A percentile compares a stretch with the other conserved stretches of the same genome.
These are phyloP conservation scores for Pisolithus sp. DNA, from an alignment of 768 basidiomycete genomes.

Conservation along the genomic window DNA sequence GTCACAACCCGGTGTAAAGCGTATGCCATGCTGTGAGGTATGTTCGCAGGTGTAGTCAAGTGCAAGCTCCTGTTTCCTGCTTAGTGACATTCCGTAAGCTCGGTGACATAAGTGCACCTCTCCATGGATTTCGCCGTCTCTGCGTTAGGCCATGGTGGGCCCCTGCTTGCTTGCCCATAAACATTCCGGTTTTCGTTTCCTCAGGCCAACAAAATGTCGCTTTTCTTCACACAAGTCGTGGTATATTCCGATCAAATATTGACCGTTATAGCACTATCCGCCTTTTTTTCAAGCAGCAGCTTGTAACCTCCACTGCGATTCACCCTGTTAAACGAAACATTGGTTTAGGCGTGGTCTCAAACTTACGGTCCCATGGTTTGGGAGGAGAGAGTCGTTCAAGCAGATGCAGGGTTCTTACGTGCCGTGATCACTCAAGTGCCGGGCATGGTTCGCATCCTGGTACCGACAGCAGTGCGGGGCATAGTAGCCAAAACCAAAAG, in stretches of 20 bases:
- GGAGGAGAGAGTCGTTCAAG: background rate
- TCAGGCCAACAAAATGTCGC: conserved; percentile 6
- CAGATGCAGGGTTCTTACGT: conserved; percentile 1
- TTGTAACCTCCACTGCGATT: conserved; percentile 8
- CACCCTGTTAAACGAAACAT: background rate
- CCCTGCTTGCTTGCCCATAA: conserved; percentile 2
- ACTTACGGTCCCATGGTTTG: background rate
- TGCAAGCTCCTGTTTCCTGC: no score
- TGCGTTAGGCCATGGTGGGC: conserved; percentile 8
- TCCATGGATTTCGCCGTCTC: no score
- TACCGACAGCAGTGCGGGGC: conserved; percentile 4
- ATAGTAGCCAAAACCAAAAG: background rate
- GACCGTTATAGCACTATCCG: conserved; percentile 58
- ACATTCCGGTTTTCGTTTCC: background rate
- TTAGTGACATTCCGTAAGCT: no score
- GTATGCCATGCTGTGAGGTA: no score
- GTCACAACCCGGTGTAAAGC: no score
- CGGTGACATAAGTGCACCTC: no score
- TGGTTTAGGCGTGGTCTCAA: background rate
- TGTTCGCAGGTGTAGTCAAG: no score
- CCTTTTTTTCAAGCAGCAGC: conserved; percentile 45
- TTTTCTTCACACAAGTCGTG: conserved; percentile 20
- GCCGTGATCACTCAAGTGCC: conserved; percentile 13
- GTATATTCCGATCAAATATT: conserved; percentile 25
- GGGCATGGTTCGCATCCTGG: conserved; percentile 9